A percentile compares a stretch with the other conserved stretches of the same genome.
Evolutionary conservation across 2,329 filamentous ascomycete genomes (phyloP).

Genomic region (Neoascochyta sp.): DNA sequence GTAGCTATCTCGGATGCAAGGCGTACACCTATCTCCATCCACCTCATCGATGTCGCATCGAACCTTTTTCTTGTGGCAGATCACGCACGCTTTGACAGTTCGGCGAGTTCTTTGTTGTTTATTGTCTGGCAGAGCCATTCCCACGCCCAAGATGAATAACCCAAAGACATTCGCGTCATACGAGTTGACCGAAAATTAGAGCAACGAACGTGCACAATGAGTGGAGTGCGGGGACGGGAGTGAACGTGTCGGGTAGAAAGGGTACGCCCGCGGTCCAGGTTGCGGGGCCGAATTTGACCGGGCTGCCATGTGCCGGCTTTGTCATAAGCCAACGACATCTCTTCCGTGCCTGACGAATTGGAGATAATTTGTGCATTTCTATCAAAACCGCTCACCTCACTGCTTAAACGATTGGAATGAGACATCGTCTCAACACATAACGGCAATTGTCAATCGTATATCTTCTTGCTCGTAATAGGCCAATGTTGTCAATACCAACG

Average conservation of each 20-base stretch:
- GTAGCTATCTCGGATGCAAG: slow-evolving; percentile 34
- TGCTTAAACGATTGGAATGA: no score
- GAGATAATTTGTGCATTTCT: no score
- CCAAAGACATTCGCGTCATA: slow-evolving; percentile 3
- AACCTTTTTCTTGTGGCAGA: slow-evolving; percentile 45
- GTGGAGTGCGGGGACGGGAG: background rate
- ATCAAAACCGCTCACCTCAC: no score
- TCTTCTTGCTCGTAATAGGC: no score
- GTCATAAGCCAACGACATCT: no score
- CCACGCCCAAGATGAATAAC: background rate
- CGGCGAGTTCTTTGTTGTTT: slow-evolving; percentile 21
- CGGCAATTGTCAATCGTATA: no score
- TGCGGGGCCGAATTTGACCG: slow-evolving; percentile 7
- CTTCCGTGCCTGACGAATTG: no score
- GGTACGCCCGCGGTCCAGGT: slow-evolving; percentile 2
- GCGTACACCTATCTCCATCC: slow-evolving; percentile 38
- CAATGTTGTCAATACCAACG: no score
- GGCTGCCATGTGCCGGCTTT: slow-evolving; percentile 1
- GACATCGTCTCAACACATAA: no score
- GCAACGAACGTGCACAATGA: no score
- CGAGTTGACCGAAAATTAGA: background rate
- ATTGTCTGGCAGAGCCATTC: slow-evolving; percentile 14
- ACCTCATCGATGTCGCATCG: slow-evolving; percentile 26
- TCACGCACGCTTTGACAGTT: slow-evolving; percentile 40
- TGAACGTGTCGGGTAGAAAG: slow-evolving; percentile 1